Evolutionary conservation across 192 early-diverging fungal genomes (phyloP).

Genomic region (Spinellus fusiger): DNA sequence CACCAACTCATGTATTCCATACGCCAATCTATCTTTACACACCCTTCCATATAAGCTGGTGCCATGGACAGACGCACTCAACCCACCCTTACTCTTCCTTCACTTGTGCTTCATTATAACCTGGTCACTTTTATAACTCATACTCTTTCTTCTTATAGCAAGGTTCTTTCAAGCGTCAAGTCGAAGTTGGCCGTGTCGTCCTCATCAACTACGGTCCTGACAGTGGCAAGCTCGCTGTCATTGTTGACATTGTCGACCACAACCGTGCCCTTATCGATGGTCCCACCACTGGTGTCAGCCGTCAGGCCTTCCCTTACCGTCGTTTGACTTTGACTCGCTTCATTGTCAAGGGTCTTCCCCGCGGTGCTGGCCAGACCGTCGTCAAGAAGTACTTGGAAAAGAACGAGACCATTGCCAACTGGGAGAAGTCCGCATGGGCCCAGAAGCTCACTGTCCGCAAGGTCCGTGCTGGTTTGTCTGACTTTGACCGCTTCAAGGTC

Average conservation of each 20-base stretch:
- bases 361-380: slow-evolving; percentile 67
- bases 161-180: slow-evolving; percentile 80
- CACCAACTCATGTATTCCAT: no score
- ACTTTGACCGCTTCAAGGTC: slow-evolving; percentile 99
- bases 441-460: slow-evolving; percentile 89
- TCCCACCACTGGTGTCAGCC: slow-evolving; percentile 89
- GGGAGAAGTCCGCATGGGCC: slow-evolving; percentile 90
- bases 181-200: slow-evolving; percentile 98
- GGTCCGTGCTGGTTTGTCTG: slow-evolving; percentile 70
- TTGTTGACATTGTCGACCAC: slow-evolving; percentile 99
- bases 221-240: slow-evolving; percentile 95
- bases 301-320: slow-evolving; percentile 86
- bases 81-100: no score
- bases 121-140: background rate
- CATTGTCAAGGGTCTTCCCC: slow-evolving; percentile 79
- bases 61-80: no score
- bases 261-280: slow-evolving; percentile 96
- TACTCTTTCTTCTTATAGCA: slow-evolving; percentile 15
- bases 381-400: slow-evolving; percentile 82
- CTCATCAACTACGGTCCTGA: slow-evolving; percentile 90
- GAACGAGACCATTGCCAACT: slow-evolving; percentile 73
- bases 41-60: no score
- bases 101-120: background rate
- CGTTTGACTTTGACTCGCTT: slow-evolving; percentile 88
- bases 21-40: no score